Base-by-base conservation (phyloP, 2,329 filamentous ascomycete genomes). In the Trichophyton simii region DNA sequence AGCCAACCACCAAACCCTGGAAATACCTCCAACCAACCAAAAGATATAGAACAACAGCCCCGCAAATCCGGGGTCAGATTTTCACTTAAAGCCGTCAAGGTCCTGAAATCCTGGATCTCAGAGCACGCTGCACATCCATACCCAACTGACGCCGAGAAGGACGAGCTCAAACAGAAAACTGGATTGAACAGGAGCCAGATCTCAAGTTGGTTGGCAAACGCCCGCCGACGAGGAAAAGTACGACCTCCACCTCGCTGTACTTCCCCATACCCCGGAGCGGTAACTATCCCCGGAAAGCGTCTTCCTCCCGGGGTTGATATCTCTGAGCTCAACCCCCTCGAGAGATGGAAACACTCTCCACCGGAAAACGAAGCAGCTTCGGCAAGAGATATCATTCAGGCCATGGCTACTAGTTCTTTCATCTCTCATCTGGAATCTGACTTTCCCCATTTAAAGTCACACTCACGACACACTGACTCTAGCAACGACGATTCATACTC, bases 201-300 rank as follows among this genome's bases (percentile, higher is more conserved):
- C 67, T 87, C 86, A 9, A 95, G 95, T 71, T 96, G 91, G 91
- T 83, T 96, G 55, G 91, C 91, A 63, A 96, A 96, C 73, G 90
- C 90, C 62, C 85, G 91, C 50, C 84, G 91, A 61, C 82, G 91
- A 64, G 86, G 88, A 67, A 96, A 95, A 76, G 84, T 87, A 60
- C 83, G 85, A 57, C 79, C 83, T 62, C 63, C 68, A 1, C 84
- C 83, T 55, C 81, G 86, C 65, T 84, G 83, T 34, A 83, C 81
- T 18, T 91, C 89, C 3, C 88, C 89, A 0, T 83, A 86, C 66
- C 76, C 86, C 54, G 81, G 83, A 28, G 83, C 86, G 3, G 86
- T 95, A 64, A 85, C 91, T 65, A 91, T 95, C 61, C 88, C 89
- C 9, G 77, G 67, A 58, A 80, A 68, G 77, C 81, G 68, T 75